phyloP scores from a whole-genome alignment of 805 yeast species.

The Cyberlindnera suaveolens region DNA sequence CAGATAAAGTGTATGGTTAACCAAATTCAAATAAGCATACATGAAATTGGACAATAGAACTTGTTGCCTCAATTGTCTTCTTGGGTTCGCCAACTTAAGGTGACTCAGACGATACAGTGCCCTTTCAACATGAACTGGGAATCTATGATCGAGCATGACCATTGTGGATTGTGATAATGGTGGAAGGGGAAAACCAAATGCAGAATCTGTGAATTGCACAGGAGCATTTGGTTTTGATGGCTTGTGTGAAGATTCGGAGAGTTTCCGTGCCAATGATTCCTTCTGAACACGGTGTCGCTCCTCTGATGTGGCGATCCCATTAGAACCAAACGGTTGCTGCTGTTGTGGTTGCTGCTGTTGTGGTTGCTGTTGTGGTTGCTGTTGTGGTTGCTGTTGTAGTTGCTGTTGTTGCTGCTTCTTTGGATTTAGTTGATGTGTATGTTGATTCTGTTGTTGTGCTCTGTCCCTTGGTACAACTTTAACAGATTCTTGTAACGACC shows the following conservation, averaged over 20 bases:
- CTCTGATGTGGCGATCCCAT: constrained; percentile 1
- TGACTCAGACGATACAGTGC: constrained; percentile 93
- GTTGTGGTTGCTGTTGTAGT: too few species aligned
- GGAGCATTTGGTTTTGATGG: constrained; percentile 47
- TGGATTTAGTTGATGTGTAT: neutral
- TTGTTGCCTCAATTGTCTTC: constrained; percentile 85
- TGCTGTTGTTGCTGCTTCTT: neutral
- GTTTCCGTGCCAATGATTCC: constrained; percentile 17
- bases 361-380: neutral
- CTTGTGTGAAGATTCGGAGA: constrained; percentile 27
- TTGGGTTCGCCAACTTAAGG: constrained; percentile 88
- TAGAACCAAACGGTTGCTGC: neutral
- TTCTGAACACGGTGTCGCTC: constrained; percentile 18
- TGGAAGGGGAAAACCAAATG: constrained; percentile 84
- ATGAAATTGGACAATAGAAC: constrained; percentile 91
- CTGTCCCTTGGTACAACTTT: constrained; percentile 9
- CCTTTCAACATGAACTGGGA: constrained; percentile 92
- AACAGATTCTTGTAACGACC: constrained; percentile 16
- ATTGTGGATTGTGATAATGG: constrained; percentile 72
- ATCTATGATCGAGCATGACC: constrained; percentile 76
- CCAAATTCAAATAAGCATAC: constrained; percentile 93
- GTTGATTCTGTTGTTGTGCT: neutral
- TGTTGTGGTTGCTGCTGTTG: neutral
- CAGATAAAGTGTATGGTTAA: constrained; percentile 80
- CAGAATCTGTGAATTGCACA: constrained; percentile 63